Conservation (phyloP, 108 stramenopile species). For the Nitzschia sp. region DNA sequence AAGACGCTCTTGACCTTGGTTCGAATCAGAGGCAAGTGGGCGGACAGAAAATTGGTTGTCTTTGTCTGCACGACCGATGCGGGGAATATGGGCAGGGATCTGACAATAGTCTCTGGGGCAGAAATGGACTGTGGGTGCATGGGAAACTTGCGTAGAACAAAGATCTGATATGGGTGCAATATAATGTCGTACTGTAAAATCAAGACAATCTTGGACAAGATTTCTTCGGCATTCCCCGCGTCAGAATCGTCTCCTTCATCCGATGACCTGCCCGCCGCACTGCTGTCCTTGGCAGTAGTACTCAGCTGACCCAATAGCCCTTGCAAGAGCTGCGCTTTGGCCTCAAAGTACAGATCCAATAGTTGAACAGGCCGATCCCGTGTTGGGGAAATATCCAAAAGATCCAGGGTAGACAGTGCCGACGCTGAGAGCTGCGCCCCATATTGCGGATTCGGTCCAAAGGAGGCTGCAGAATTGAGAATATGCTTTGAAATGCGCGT, state of each 20-base stretch:
- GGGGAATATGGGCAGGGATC: conserved; percentile 74
- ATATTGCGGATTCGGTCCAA: conserved; percentile 27
- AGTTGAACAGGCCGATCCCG: conserved; percentile 33
- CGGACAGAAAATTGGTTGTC: conserved; percentile 77
- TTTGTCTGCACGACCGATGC: conserved; percentile 59
- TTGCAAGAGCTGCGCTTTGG: conserved; percentile 72
- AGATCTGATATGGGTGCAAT: conserved; percentile 84
- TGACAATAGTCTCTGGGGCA: conserved; percentile 42
- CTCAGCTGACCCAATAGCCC: conserved; percentile 60
- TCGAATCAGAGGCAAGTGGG: conserved; percentile 81
- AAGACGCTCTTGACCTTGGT: conserved; percentile 83
- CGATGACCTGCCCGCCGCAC: too few species aligned
- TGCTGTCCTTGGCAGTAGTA: conserved; percentile 2
- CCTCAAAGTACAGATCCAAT: conserved; percentile 83
- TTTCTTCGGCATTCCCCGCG: conserved; percentile 56
- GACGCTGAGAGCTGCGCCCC: conserved; percentile 61
- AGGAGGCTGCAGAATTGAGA: conserved; percentile 47
- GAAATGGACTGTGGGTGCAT: neutral
- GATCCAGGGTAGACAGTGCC: conserved; percentile 71
- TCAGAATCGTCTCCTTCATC: conserved; percentile 18
- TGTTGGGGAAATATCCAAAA: conserved; percentile 42
- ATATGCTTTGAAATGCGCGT: conserved; percentile 53
- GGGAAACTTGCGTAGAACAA: conserved; percentile 65
- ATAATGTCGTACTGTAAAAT: conserved; percentile 87
- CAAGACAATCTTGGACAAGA: conserved; percentile 77